Percentiles rank a stretch among this genome's conserved stretches.
phyloP scores from a whole-genome alignment of 2,329 filamentous ascomycete species.

The Fusarium sp. region DNA sequence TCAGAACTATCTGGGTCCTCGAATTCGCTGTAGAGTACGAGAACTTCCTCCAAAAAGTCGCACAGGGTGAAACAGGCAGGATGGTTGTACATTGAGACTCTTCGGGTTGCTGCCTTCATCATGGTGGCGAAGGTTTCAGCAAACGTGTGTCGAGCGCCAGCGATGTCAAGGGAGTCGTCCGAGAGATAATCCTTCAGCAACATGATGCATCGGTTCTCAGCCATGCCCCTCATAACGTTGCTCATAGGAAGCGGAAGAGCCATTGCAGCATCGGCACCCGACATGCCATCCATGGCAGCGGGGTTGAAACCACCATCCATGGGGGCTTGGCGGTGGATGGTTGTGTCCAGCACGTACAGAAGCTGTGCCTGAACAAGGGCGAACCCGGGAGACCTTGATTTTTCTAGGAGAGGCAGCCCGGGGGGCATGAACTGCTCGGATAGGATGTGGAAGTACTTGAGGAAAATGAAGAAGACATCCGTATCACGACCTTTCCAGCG shows the following conservation, averaged over 20 bases:
- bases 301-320: constrained; percentile 58
- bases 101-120: constrained; percentile 78
- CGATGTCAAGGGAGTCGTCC: constrained; percentile 53
- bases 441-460: constrained; percentile 86
- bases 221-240: constrained; percentile 82
- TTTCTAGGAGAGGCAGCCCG: constrained; percentile 63
- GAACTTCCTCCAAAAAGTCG: constrained; percentile 86
- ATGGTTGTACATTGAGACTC: constrained; percentile 83
- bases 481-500: constrained; percentile 90
- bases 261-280: constrained; percentile 72
- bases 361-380: constrained; percentile 85
- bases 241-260: constrained; percentile 70
- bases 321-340: constrained; percentile 79
- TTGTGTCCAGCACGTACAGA: constrained; percentile 81
- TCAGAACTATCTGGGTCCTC: constrained; percentile 55
- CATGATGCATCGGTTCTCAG: constrained; percentile 87
- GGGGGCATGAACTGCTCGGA: constrained; percentile 76
- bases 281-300: constrained; percentile 57
- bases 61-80: constrained; percentile 89
- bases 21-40: constrained; percentile 69
- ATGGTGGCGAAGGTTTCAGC: constrained; percentile 79
- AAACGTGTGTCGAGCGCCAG: constrained; percentile 72
- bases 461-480: constrained; percentile 91
- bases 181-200: constrained; percentile 83
- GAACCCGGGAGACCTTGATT: constrained; percentile 77